A percentile compares a stretch with the other conserved stretches of the same genome.
phyloP scores from a whole-genome alignment of 2,329 filamentous ascomycete species.

The Colletotrichum chrysophilum region DNA sequence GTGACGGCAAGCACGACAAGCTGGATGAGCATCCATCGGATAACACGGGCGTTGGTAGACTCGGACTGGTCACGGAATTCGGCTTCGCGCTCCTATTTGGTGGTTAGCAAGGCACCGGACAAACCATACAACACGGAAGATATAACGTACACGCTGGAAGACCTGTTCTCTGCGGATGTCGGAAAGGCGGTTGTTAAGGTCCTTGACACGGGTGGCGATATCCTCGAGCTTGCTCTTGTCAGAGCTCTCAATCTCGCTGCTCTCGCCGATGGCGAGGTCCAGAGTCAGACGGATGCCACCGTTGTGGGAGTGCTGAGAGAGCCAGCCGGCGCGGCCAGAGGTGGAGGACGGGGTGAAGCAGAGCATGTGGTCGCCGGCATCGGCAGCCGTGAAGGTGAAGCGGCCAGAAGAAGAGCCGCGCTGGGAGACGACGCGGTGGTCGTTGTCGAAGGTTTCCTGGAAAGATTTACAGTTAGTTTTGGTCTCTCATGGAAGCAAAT shows the following conservation, averaged over 20 bases:
- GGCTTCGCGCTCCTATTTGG: slow-evolving; percentile 86
- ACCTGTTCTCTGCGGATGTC: slow-evolving; percentile 95
- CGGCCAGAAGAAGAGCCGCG: slow-evolving; percentile 76
- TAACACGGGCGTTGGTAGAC: slow-evolving; percentile 86
- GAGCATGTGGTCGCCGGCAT: slow-evolving; percentile 93
- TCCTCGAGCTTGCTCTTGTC: slow-evolving; percentile 94
- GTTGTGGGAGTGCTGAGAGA: slow-evolving; percentile 66
- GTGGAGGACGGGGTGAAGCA: slow-evolving; percentile 89
- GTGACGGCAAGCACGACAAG: slow-evolving; percentile 82
- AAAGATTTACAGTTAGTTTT: slow-evolving; percentile 11
- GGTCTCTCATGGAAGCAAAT: not conserved
- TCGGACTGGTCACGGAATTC: slow-evolving; percentile 99
- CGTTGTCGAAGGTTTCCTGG: slow-evolving; percentile 92
- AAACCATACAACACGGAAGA: not conserved
- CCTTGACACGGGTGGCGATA: slow-evolving; percentile 85
- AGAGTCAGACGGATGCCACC: slow-evolving; percentile 84
- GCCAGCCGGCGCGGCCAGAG: slow-evolving; percentile 73
- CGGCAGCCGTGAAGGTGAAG: slow-evolving; percentile 95
- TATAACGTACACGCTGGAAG: slow-evolving; percentile 77
- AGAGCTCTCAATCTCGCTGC: slow-evolving; percentile 88
- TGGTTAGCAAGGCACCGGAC: not conserved
- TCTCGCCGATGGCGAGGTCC: slow-evolving; percentile 94
- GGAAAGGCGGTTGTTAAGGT: slow-evolving; percentile 84
- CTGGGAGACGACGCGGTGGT: slow-evolving; percentile 94
- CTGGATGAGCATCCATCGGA: slow-evolving; percentile 94